phyloP scores from a whole-genome alignment of 1,139 yeast genomes.

The Yamadazyma taylorii region DNA sequence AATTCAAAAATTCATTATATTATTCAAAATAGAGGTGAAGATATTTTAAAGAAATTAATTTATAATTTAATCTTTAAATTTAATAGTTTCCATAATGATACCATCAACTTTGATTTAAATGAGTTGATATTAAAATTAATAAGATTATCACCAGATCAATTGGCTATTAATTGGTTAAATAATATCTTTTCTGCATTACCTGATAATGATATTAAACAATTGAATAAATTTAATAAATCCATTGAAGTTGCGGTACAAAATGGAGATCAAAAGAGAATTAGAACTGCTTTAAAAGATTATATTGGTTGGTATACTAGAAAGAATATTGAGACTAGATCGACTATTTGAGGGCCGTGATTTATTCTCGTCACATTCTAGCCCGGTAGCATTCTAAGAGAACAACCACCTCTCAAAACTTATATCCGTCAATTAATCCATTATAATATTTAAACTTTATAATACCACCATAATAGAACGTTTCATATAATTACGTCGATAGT shows the following conservation, averaged over 20 bases:
- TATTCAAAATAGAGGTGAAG: slow-evolving; percentile 59
- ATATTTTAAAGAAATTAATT: slow-evolving; percentile 54
- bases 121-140: slow-evolving; percentile 71
- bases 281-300: slow-evolving; percentile 71
- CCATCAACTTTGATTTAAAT: slow-evolving; percentile 72
- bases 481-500: too few relatives aligned
- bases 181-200: slow-evolving; percentile 57
- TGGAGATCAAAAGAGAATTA: slow-evolving; percentile 71
- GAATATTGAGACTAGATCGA: slow-evolving; percentile 56
- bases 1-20: slow-evolving; percentile 46
- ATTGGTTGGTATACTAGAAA: slow-evolving; percentile 82
- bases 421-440: too few relatives aligned
- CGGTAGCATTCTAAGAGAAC: too few relatives aligned
- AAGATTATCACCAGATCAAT: slow-evolving; percentile 46
- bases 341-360: slow-evolving; percentile 1
- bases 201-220: slow-evolving; percentile 66
- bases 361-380: too few relatives aligned
- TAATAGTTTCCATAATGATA: slow-evolving; percentile 45
- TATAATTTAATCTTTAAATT: slow-evolving; percentile 71
- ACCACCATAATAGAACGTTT: not conserved
- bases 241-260: slow-evolving; percentile 62
- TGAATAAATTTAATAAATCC: slow-evolving; percentile 55
- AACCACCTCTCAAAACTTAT: too few relatives aligned
- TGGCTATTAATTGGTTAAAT: slow-evolving; percentile 60
- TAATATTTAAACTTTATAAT: too few relatives aligned